These are phyloP conservation scores for Clitopilus hobsonii DNA, from an alignment of 768 basidiomycete species.

Conservation along the genomic window DNA sequence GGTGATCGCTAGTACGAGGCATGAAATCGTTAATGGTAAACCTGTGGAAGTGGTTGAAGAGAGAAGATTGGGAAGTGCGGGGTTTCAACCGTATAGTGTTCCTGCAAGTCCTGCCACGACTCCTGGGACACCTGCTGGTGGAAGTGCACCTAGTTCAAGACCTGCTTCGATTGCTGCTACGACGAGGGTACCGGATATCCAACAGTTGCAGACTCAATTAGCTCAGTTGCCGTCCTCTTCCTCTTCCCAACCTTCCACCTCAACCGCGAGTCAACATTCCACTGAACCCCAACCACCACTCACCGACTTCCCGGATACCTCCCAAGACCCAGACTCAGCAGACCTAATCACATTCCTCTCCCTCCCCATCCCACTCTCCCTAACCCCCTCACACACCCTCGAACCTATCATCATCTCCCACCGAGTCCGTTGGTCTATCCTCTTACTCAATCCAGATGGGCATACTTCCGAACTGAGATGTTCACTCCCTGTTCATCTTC, in stretches of 20 bases:
- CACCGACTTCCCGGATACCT: too few species aligned
- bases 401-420: slow-evolving; percentile 77
- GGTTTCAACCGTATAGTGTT: slow-evolving; percentile 4
- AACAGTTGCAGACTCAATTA: neutral
- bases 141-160: neutral
- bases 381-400: slow-evolving; percentile 67
- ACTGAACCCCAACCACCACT: too few species aligned
- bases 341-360: slow-evolving; percentile 61
- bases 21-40: slow-evolving; percentile 63
- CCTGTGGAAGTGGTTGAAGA: slow-evolving; percentile 33
- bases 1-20: slow-evolving; percentile 54
- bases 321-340: slow-evolving; percentile 8
- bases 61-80: too few species aligned
- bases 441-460: slow-evolving; percentile 82
- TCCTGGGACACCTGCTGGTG: slow-evolving; percentile 5
- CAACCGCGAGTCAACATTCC: too few species aligned
- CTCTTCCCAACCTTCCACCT: neutral
- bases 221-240: neutral
- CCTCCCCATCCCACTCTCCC: slow-evolving; percentile 52
- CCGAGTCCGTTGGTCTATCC: slow-evolving; percentile 75
- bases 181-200: neutral
- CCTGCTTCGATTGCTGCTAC: neutral
- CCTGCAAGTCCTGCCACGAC: slow-evolving; percentile 9
- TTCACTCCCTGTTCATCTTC: slow-evolving; percentile 83
- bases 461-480: slow-evolving; percentile 95